phyloP scores from a whole-genome alignment of 106 monocot genomes.

The Allium cepa region DNA sequence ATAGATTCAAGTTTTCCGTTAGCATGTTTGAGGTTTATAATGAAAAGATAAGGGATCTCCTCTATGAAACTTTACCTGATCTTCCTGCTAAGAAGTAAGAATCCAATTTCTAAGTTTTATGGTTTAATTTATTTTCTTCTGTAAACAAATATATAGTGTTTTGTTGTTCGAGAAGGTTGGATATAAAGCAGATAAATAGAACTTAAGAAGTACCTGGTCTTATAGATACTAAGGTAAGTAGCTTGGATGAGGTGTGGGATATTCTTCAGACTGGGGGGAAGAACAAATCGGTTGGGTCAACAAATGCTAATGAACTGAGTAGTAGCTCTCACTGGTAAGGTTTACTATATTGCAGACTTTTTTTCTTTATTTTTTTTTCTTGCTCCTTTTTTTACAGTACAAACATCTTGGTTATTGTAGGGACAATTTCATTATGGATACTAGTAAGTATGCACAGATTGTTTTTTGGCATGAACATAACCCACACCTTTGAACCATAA shows the following conservation, averaged over 20 bases:
- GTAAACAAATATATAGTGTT: no score
- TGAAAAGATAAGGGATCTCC: slow-evolving; percentile 85
- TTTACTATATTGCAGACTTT: background rate
- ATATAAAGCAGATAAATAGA: slow-evolving; percentile 85
- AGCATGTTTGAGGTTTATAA: slow-evolving; percentile 97
- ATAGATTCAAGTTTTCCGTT: slow-evolving; percentile 54
- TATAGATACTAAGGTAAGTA: slow-evolving; percentile 44
- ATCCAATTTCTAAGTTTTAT: background rate
- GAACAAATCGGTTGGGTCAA: slow-evolving; percentile 87
- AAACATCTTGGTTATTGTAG: no score
- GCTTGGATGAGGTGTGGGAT: slow-evolving; percentile 67
- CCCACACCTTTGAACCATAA: no score
- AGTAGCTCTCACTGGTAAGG: slow-evolving; percentile 90
- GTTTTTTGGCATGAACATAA: no score
- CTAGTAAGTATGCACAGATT: no score
- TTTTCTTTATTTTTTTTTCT: background rate
- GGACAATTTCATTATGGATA: no score
- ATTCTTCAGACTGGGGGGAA: slow-evolving; percentile 54
- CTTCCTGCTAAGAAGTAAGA: slow-evolving; percentile 48
- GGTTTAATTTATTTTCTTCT: no score
- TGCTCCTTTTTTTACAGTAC: no score
- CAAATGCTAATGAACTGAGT: slow-evolving; percentile 87
- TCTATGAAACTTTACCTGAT: slow-evolving; percentile 39
- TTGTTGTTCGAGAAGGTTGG: slow-evolving; percentile 44
- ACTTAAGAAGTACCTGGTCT: slow-evolving; percentile 87